Base-by-base conservation (phyloP, 1,284 basidiomycete species). In the Marasmius tenuissimus region DNA sequence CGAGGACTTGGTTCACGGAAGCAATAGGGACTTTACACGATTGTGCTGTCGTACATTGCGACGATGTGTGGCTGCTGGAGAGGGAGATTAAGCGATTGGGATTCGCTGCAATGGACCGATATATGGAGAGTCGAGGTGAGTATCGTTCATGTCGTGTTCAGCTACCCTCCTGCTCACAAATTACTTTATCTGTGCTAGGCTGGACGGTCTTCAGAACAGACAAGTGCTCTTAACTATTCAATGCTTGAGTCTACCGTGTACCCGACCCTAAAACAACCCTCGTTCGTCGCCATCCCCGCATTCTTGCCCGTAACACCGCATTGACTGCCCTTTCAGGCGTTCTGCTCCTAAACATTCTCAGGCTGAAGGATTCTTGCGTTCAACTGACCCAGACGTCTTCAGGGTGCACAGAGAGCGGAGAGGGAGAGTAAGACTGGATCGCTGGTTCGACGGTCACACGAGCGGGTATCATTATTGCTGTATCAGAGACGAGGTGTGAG, bases 61-160 rank as follows among this genome's bases (percentile, higher is more conserved):
- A 81, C 60, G 79, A 81, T 72, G 76, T 76, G 16, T 78, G 77
- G 78, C 61, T 78, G 33, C 66, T 81, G 35, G 79, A 81, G 68
- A 70, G 78, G 63, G 79, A 81, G 68, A 75, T 81, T 33, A 69
- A 76, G 61, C 67, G 76, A 47, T 78, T 73, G 66, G 78, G 77
- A 35, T 81, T 81, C 66, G 72, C 71, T 22, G 78, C 79, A 58
- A 81, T 81, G 79, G 79, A 81, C 64, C 73, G 71, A 58, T 81
- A 79, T 70, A 55, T 80, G 58, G 75, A 79, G 56, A 77, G 76
- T 63, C 73, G 76, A 72, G 79, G 78, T 79, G 59, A 35, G 72
- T 67, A 11, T 50, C 38, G 39, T 18, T 3, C 64, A 45, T 42
- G 35, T 56, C 22, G 34, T 40, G 38, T 33, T 38, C 38, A n/a